Percentiles rank a stretch among this genome's conserved stretches.
These are phyloP conservation scores for Nannochloropsis limnetica DNA, from an alignment of 352 stramenopile genomes.

Conservation along the genomic window DNA sequence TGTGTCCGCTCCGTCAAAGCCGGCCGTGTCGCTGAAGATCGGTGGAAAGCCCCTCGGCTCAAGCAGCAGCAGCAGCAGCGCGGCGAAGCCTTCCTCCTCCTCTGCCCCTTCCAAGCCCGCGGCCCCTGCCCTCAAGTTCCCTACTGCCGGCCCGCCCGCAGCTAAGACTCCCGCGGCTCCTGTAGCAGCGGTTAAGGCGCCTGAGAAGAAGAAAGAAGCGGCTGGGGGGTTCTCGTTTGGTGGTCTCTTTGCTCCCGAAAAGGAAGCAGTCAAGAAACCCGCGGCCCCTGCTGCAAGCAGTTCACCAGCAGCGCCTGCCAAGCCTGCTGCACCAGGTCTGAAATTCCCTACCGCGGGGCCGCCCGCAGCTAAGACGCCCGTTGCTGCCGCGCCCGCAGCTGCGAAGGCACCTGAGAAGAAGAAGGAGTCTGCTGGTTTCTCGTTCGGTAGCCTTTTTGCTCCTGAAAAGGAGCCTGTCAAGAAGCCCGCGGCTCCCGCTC, in stretches of 20 bases:
- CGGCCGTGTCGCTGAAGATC: constrained; percentile 1
- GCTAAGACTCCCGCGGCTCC: not conserved
- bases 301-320: too few species aligned
- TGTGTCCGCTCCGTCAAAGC: not conserved
- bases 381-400: not conserved
- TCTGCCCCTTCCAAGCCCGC: not conserved
- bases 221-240: not conserved
- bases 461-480: not conserved
- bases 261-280: not conserved
- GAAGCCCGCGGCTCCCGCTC: not conserved
- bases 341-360: too few species aligned
- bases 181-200: not conserved
- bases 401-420: not conserved
- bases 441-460: not conserved
- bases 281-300: not conserved
- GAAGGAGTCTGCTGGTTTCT: not conserved
- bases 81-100: not conserved
- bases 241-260: not conserved
- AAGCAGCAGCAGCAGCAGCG: not conserved
- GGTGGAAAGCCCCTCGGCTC: not conserved
- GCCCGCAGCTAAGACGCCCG: too few species aligned
- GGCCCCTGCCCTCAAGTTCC: constrained; percentile 19
- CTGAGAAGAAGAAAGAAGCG: not conserved
- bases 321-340: too few species aligned
- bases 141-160: not conserved